Base-by-base conservation (phyloP, 345 rosid species). In the Aegle marmelos region DNA sequence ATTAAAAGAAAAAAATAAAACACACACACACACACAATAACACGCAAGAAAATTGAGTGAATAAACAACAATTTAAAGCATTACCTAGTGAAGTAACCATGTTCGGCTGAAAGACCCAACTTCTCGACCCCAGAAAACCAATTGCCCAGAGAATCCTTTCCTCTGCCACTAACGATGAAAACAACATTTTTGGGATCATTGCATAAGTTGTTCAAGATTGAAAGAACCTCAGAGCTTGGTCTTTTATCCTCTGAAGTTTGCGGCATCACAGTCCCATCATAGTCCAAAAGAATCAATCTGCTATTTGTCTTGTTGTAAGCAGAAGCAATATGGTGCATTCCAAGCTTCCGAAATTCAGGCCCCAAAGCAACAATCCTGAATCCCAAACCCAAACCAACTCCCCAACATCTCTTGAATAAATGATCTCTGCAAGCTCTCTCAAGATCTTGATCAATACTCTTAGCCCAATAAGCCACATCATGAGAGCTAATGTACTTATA, bases 131-230 rank as follows among this genome's bases (percentile, higher is more conserved):
- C 87, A 73, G 82, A 82, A 76, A 94, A 92, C 98, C 98, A 94
- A 62, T 83, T 80, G 85, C 93, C 81, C 11, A 94, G 80, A 71
- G 94, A 79, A 72, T 88, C 92, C 84, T 87, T 89, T 48, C 91
- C 97, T 85, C 98, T 88, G 60, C 98, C 98, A 75, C 98, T 94
- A 30, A 92, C 97, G 3, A 92, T 84, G 78, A 94, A 94, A 67
- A 94, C 94, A 14, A 82, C 68, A 76, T 94, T 94, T 28, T 81
- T 84, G 39, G 98, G 90, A 81, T 94, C 98, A n/a, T 81, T 84
- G 60, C 92, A 94, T 56, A 94, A 72, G 39, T 85, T 68, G 76
- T 90, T 89, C 85, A 94, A 80, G 53, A 94, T 79, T 0, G 86
- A 77, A 70, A 94, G 83, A 70, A 94, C 92, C 59, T 84, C 78